A percentile compares a stretch with the other conserved stretches of the same genome.
Conservation (phyloP, 2,329 filamentous ascomycete genomes). For the Claviceps fusiformis region DNA sequence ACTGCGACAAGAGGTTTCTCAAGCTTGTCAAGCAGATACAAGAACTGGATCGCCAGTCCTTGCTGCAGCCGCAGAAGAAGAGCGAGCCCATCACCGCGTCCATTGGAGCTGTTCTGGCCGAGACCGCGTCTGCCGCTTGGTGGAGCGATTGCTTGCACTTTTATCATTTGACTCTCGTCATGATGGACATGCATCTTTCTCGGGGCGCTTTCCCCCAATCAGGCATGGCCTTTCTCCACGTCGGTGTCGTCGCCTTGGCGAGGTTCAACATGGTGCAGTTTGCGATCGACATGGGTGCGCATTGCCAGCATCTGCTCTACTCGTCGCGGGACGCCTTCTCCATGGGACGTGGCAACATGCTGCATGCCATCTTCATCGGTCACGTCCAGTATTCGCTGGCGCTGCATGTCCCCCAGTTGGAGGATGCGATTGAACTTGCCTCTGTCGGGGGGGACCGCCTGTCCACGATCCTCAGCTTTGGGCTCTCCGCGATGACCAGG, state of each 20-base stretch:
- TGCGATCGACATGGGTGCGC: conserved; percentile 49
- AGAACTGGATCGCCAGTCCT: conserved; percentile 35
- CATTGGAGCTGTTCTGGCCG: conserved; percentile 55
- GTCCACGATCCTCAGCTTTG: conserved; percentile 58
- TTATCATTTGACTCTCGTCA: conserved; percentile 54
- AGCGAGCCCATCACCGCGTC: conserved; percentile 44
- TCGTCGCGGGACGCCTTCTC: conserved; percentile 50
- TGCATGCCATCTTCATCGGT: conserved; percentile 56
- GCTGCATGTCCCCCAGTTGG: conserved; percentile 44
- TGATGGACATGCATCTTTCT: conserved; percentile 52
- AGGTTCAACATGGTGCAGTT: conserved; percentile 60
- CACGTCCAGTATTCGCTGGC: conserved; percentile 53
- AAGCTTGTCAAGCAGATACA: conserved; percentile 46
- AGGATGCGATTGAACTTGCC: conserved; percentile 52
- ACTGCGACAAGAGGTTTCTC: conserved; percentile 65
- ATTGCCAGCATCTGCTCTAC: conserved; percentile 51
- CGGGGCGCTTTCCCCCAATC: conserved; percentile 56
- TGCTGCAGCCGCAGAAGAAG: conserved; percentile 29
- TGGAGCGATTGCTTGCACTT: conserved; percentile 63
- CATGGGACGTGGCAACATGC: conserved; percentile 52
- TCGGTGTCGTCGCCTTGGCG: conserved; percentile 52
- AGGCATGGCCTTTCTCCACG: conserved; percentile 52
- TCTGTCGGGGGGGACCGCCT: conserved; percentile 56
- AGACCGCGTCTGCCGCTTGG: conserved; percentile 57
- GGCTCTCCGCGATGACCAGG: conserved; percentile 50